Conservation (phyloP, 73 alveolate genomes). For the Stentor roeselii region DNA sequence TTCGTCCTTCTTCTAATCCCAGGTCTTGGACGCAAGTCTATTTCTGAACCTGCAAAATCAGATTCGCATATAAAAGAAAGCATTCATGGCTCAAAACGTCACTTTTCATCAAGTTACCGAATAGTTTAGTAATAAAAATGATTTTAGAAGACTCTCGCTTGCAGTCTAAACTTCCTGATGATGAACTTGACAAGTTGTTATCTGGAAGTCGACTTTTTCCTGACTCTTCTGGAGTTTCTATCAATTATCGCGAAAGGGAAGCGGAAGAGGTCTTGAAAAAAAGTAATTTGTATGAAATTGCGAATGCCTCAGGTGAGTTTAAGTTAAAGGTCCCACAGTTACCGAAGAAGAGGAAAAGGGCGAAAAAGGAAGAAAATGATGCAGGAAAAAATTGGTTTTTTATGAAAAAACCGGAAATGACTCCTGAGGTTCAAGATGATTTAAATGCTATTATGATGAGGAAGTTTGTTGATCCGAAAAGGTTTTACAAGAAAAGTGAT, state of each 20-base stretch:
- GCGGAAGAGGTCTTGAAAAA: constrained; percentile 9
- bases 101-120: no score
- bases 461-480: constrained; percentile 50
- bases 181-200: constrained; percentile 8
- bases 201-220: background rate
- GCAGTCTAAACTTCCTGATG: no score
- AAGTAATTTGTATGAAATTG: constrained; percentile 8
- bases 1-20: constrained; percentile 30
- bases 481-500: constrained; percentile 52
- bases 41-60: no score
- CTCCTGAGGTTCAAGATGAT: constrained; percentile 59
- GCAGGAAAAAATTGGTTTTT: constrained; percentile 58
- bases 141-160: no score
- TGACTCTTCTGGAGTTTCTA: background rate
- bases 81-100: no score
- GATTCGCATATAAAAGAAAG: no score
- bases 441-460: constrained; percentile 53
- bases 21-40: no score
- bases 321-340: constrained; percentile 22
- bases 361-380: constrained; percentile 10
- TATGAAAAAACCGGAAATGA: constrained; percentile 53
- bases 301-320: constrained; percentile 4
- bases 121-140: no score
- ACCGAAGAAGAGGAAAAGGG: constrained; percentile 26
- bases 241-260: background rate